Conservation (phyloP, 2,329 filamentous ascomycete genomes). For the Ceratocystis papillata region DNA sequence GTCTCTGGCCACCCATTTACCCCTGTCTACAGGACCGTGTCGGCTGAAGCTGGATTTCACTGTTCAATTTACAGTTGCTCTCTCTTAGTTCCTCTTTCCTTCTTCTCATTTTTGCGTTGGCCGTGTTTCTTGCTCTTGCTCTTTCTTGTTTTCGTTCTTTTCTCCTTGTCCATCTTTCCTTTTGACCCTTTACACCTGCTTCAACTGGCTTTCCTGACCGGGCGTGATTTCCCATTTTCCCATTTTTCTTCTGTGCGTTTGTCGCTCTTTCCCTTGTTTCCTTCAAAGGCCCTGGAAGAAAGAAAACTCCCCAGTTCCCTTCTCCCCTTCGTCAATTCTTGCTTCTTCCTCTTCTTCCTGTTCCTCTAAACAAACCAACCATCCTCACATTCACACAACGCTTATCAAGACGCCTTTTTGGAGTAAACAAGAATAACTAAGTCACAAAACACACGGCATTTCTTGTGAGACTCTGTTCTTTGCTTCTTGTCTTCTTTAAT, state of each 20-base stretch:
- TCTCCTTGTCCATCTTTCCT: constrained; percentile 24
- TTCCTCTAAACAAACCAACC: not conserved
- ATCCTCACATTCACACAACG: not conserved
- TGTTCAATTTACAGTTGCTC: constrained; percentile 9
- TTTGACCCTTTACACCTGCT: constrained; percentile 27
- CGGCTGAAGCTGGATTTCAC: constrained; percentile 21
- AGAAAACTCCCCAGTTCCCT: constrained; percentile 18
- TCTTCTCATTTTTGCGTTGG: constrained; percentile 23
- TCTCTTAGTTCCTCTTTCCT: constrained; percentile 25
- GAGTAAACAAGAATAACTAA: not conserved
- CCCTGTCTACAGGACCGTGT: constrained; percentile 20
- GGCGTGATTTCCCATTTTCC: constrained; percentile 24
- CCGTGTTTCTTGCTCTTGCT: not conserved
- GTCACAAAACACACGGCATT: not conserved
- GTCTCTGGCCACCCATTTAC: constrained; percentile 9
- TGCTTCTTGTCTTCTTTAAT: not conserved
- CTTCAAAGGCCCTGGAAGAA: constrained; percentile 13
- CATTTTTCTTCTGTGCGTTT: constrained; percentile 25
- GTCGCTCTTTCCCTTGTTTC: constrained; percentile 16
- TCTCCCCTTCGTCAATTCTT: constrained; percentile 16
- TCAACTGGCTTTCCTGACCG: constrained; percentile 19
- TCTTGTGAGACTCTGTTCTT: not conserved
- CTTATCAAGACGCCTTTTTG: not conserved
- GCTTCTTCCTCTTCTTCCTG: constrained; percentile 13
- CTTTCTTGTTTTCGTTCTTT: constrained; percentile 23